Percentiles rank a stretch among this genome's conserved stretches.
Conservation (phyloP, 148 eudicot species). For the Hydrangea macrophylla region DNA sequence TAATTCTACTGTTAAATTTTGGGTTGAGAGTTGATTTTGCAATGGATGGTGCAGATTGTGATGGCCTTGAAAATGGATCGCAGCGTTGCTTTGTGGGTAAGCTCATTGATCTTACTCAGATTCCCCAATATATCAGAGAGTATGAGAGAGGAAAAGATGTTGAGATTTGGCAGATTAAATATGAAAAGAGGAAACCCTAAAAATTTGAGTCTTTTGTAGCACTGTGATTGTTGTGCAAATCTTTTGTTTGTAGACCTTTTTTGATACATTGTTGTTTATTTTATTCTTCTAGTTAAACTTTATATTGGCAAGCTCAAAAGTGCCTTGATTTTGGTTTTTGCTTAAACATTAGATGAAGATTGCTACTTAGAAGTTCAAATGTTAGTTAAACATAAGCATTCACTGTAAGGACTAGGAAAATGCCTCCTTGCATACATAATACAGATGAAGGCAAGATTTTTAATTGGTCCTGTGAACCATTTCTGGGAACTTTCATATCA, state of each 20-base stretch:
- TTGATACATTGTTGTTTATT: not conserved
- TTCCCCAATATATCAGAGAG: conserved; percentile 72
- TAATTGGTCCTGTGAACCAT: no score
- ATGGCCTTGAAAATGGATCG: conserved; percentile 21
- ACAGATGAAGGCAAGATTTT: no score
- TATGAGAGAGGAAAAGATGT: conserved; percentile 77
- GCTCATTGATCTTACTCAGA: conserved; percentile 51
- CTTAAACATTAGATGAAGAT: no score
- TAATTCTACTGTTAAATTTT: not conserved
- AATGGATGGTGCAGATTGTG: conserved; percentile 32
- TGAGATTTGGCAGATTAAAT: conserved; percentile 75
- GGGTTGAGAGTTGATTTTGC: not conserved
- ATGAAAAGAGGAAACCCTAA: conserved; percentile 20
- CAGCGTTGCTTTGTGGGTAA: conserved; percentile 53
- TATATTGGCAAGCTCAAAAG: not conserved
- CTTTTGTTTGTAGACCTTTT: not conserved
- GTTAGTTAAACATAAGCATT: no score
- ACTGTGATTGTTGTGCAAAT: not conserved
- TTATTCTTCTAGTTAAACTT: not conserved
- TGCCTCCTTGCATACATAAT: no score
- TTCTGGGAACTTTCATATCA: no score
- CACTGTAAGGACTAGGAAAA: no score
- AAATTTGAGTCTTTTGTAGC: not conserved
- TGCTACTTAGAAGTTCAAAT: no score
- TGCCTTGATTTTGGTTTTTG: no score